Evolutionary conservation across 192 early-diverging fungal species (phyloP), one percentile per base, ranked within the genome.

Genomic region (Linderina pennispora): DNA sequence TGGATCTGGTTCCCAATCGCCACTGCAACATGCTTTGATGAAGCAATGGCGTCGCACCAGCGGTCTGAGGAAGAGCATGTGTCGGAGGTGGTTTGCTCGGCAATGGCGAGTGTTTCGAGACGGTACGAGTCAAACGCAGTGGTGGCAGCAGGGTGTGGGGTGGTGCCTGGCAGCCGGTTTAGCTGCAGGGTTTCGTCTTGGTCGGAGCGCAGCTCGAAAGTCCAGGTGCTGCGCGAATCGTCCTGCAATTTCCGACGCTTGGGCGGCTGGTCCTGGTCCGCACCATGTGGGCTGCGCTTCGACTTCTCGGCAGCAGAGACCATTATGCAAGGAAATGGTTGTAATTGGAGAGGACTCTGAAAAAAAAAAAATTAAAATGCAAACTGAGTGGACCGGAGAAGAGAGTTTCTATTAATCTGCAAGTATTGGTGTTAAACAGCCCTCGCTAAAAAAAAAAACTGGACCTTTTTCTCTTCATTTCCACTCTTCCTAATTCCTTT

Each of bases 181-280:
- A 68, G 22, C 41, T 68, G 65, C n/a, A 68, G 45, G n/a, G 65
- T 68, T 36, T 68, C 65, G 41, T 68, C 65, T 1, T 44, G 23
- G 4, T 45, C 65, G 0, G 45, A 31, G 40, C 40, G 38, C 16
- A 55, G 33, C 34, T 61, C 52, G 2, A 68, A 20, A 15, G 22
- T 33, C 65, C 65, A 68, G 16, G 48, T 55, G 23, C 51, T 8
- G 17, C 6, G 28, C 28, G 28, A 43, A 18, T 40, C 32, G 19
- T 37, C 34, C 4, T 36, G 14, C 24, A 10, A 31, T 41, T 21
- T 40, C 26, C 0, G 15, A 1, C 9, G 7, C 13, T 22, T 15
- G 1, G 8, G n/a, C 8, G 19, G 23, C 25, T 25, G 4, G 36
- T 13, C 7, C 1, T 19, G 23, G n/a, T n/a, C n/a, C n/a, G n/a